Percentiles rank a stretch among this genome's conserved stretches.
Evolutionary conservation across 805 yeast genomes (phyloP).

Genomic region (Pichia deserticola): DNA sequence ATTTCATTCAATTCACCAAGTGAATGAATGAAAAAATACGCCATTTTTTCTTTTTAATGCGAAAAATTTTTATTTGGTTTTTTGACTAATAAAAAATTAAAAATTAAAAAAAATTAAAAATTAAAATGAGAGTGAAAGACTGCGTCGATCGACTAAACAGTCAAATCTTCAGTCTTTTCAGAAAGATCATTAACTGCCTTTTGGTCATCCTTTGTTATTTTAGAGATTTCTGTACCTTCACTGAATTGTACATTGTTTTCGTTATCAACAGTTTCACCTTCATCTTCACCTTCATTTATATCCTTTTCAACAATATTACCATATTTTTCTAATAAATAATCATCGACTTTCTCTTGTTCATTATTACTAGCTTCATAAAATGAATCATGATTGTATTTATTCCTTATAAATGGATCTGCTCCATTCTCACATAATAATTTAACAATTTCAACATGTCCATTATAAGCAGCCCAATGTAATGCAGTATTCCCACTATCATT

Average conservation of each 20-base stretch:
- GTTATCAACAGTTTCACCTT: constrained; percentile 28
- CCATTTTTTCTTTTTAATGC: no score
- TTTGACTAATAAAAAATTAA: no score
- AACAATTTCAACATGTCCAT: constrained; percentile 73
- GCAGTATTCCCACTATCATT: constrained; percentile 91
- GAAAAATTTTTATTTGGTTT: no score
- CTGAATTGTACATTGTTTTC: constrained; percentile 28
- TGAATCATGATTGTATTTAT: constrained; percentile 70
- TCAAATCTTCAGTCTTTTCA: constrained; percentile 24
- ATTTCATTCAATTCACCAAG: no score
- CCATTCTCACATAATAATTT: constrained; percentile 63
- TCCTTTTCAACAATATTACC: constrained; percentile 50
- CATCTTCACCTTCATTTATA: constrained; percentile 37
- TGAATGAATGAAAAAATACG: no score
- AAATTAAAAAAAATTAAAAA: no score
- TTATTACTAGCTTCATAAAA: constrained; percentile 85
- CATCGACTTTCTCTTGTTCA: constrained; percentile 68
- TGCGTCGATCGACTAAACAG: constrained; percentile 1
- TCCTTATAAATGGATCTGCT: constrained; percentile 78
- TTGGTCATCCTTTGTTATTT: constrained; percentile 39
- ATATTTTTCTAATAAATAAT: constrained; percentile 64
- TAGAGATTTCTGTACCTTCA: constrained; percentile 46
- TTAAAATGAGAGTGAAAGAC: neutral
- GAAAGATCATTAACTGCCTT: constrained; percentile 31
- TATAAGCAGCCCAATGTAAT: constrained; percentile 91